Evolutionary conservation across 2,329 filamentous ascomycete genomes (phyloP).

Genomic region (Ophiocordyceps camponoti-saundersi): DNA sequence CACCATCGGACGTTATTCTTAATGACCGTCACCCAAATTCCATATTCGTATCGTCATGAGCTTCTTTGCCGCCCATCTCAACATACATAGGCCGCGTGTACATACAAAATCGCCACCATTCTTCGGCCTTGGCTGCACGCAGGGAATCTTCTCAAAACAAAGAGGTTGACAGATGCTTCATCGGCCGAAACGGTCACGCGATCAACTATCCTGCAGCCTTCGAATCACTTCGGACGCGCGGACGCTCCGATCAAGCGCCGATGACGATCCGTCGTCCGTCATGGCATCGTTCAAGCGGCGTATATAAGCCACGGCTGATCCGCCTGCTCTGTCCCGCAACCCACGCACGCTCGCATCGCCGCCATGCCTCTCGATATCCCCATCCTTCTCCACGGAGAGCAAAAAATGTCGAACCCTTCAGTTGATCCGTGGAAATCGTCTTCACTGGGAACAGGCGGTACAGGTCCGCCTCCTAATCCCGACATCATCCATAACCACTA

Average conservation of each 20-base stretch:
- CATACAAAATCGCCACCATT: too few species aligned
- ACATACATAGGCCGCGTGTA: too few species aligned
- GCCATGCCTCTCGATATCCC: neutral
- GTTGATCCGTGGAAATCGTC: neutral
- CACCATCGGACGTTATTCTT: too few species aligned
- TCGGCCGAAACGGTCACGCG: neutral
- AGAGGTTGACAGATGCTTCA: too few species aligned
- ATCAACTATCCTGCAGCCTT: neutral
- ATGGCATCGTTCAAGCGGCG: neutral
- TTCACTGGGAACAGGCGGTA: neutral
- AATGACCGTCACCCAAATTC: too few species aligned
- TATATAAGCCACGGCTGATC: neutral
- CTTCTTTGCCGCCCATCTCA: too few species aligned
- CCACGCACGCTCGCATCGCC: neutral
- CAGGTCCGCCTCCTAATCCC: neutral
- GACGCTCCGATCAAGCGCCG: neutral
- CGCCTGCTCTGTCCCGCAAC: neutral
- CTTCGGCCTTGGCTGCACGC: too few species aligned
- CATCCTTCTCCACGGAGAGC: neutral
- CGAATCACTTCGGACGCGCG: neutral
- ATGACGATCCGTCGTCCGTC: neutral
- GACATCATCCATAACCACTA: constrained; percentile 6
- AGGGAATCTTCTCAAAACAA: too few species aligned
- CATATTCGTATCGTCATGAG: too few species aligned
- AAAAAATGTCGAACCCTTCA: neutral